phyloP scores from a whole-genome alignment of 306 rosid species.

The Lupinus albus region DNA sequence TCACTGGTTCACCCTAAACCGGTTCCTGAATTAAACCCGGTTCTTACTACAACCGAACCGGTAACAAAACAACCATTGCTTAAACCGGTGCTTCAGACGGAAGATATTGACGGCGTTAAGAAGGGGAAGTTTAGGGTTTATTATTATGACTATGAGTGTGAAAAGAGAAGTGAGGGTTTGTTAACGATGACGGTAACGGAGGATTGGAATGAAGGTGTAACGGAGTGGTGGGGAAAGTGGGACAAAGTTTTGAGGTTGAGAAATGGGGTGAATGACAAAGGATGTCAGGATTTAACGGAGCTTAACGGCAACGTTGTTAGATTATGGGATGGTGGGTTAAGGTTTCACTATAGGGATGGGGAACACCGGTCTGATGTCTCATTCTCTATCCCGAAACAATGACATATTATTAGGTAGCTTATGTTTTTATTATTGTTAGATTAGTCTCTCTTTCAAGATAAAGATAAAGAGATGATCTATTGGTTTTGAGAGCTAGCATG shows the following conservation, averaged over 20 bases:
- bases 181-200: conserved; percentile 16
- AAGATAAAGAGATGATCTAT: no score
- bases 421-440: no score
- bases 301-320: conserved; percentile 63
- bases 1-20: not conserved
- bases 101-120: conserved; percentile 15
- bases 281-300: conserved; percentile 53
- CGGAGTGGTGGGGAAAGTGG: conserved; percentile 37
- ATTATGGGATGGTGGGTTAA: conserved; percentile 47
- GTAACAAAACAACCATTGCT: no score
- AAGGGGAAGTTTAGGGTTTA: no score
- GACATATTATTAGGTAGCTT: no score
- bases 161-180: not conserved
- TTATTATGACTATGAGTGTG: not conserved
- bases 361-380: no score
- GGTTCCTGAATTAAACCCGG: no score
- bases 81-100: no score
- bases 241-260: conserved; percentile 41
- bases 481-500: no score
- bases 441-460: no score
- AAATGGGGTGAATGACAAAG: conserved; percentile 34
- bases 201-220: conserved; percentile 8
- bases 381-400: no score
- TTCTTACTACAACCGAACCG: not conserved
- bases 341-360: no score